A percentile compares a stretch with the other conserved stretches of the same genome.
These are phyloP conservation scores for Lindgomyces ingoldianus DNA, from an alignment of 495 filamentous ascomycete species.

Conservation along the genomic window DNA sequence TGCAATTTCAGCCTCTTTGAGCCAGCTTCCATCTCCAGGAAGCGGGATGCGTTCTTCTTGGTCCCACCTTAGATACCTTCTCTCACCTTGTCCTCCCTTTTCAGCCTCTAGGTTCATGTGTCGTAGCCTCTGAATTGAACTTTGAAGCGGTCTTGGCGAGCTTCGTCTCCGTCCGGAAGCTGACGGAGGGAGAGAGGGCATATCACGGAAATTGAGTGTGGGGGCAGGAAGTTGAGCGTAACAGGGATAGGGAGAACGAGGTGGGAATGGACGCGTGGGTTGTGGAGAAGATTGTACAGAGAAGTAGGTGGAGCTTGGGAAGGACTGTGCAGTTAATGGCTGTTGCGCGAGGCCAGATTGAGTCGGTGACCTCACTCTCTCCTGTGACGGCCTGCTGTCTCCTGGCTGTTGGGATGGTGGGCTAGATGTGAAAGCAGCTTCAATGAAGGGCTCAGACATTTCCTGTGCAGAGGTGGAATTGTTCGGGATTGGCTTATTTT, in stretches of 20 bases:
- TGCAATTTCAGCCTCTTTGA: slow-evolving; percentile 18
- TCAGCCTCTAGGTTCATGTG: slow-evolving; percentile 43
- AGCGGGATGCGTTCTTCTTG: slow-evolving; percentile 41
- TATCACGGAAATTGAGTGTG: slow-evolving; percentile 14
- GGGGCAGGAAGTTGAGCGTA: slow-evolving; percentile 15
- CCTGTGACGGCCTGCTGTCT: neutral
- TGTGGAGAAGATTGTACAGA: neutral
- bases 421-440: slow-evolving; percentile 28
- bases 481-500: slow-evolving; percentile 7
- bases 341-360: neutral
- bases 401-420: neutral
- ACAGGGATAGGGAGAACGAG: slow-evolving; percentile 15
- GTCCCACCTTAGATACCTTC: slow-evolving; percentile 39
- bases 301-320: slow-evolving; percentile 15
- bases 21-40: slow-evolving; percentile 33
- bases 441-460: slow-evolving; percentile 24
- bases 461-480: slow-evolving; percentile 1
- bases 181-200: slow-evolving; percentile 26
- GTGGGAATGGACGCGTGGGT: slow-evolving; percentile 2
- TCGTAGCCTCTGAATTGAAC: slow-evolving; percentile 38
- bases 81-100: slow-evolving; percentile 31
- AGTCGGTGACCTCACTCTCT: neutral
- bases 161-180: slow-evolving; percentile 31
- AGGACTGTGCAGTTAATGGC: neutral
- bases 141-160: slow-evolving; percentile 36